phyloP scores from a whole-genome alignment of 2,329 filamentous ascomycete genomes.

The Cladobotryum protrusum region DNA sequence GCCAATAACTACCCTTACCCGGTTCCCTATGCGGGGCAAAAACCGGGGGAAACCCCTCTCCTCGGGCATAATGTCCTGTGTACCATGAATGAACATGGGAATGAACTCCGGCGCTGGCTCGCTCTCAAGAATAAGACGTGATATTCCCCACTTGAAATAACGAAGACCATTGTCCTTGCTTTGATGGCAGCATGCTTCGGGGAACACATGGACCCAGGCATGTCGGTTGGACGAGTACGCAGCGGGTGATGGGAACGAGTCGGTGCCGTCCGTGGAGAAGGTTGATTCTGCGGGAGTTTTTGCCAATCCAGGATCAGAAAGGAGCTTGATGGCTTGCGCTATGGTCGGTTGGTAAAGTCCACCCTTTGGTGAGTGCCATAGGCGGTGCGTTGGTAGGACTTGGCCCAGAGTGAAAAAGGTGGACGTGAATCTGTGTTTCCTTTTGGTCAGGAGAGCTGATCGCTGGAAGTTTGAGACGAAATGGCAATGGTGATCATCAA shows the following conservation, averaged over 20 bases:
- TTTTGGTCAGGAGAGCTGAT: background rate
- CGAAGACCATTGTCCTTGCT: constrained; percentile 71
- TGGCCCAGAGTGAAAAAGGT: constrained; percentile 87
- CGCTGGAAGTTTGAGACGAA: background rate
- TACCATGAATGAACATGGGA: constrained; percentile 91
- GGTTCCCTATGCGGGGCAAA: constrained; percentile 66
- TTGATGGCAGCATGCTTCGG: constrained; percentile 92
- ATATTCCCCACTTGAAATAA: constrained; percentile 98
- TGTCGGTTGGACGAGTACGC: constrained; percentile 63
- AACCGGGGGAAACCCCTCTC: constrained; percentile 72
- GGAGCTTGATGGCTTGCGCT: constrained; percentile 74
- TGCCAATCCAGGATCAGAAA: constrained; percentile 51
- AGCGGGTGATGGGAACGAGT: constrained; percentile 65
- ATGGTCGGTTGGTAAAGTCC: constrained; percentile 89
- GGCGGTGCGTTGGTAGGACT: constrained; percentile 81
- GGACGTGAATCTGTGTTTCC: constrained; percentile 50
- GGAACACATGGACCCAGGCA: constrained; percentile 92
- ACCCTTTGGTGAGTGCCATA: constrained; percentile 69
- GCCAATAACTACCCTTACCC: constrained; percentile 70
- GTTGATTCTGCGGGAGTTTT: constrained; percentile 43
- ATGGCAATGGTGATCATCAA: background rate
- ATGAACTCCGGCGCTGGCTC: constrained; percentile 83
- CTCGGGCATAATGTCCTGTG: constrained; percentile 84
- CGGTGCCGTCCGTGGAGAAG: constrained; percentile 61
- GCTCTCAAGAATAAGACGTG: constrained; percentile 82